Evolutionary conservation across 257 asterid genomes (phyloP), one percentile per base, ranked within the genome.

Genomic region (Thymus mandschuricus): DNA sequence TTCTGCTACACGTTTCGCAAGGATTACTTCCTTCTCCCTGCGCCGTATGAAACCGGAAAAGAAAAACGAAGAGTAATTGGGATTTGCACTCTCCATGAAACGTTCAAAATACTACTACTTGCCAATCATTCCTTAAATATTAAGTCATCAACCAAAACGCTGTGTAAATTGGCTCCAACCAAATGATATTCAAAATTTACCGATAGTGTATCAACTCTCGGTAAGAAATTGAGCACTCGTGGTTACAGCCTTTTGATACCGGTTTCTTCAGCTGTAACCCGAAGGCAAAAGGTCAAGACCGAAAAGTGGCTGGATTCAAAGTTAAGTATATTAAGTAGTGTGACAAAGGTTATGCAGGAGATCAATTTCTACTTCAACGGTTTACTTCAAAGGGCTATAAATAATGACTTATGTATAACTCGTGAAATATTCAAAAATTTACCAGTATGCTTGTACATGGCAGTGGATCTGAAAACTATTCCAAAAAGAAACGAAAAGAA

Each of bases 1-100:
- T 71, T 81, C 84, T 84, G 71, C 52, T 75, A 74, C 45, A 88
- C 89, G 67, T 68, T 81, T 76, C 62, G 83, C 75, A 69, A 5
- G 6, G 81, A 81, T 71, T 81, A 86, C 71, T 81, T 67, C 86
- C 81, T 72, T 76, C 81, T 71, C 74, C 96, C 97, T 91, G 96
- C 87, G 89, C 78, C 84, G 80, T 80, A 78, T 52, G 80, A 79
- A 85, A 75, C 49, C 44, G 81, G 57, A 78, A 84, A 71, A 66
- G 34, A 78, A 76, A 78, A 76, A 73, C 52, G 82, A 79, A 79
- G 57, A 64, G 83, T 84, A 72, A 83, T 79, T 84, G 88, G 89
- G 79, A 86, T 75, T 75, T 82, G 89, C 81, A 78, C 45, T 52
- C 54, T 72, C 61, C 79, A 74, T 66, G 76, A 66, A 79, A 69